A percentile compares a stretch with the other conserved stretches of the same genome.
phyloP scores from a whole-genome alignment of 371 early-diverging fungal species.

The Conidiobolus coronatus region DNA sequence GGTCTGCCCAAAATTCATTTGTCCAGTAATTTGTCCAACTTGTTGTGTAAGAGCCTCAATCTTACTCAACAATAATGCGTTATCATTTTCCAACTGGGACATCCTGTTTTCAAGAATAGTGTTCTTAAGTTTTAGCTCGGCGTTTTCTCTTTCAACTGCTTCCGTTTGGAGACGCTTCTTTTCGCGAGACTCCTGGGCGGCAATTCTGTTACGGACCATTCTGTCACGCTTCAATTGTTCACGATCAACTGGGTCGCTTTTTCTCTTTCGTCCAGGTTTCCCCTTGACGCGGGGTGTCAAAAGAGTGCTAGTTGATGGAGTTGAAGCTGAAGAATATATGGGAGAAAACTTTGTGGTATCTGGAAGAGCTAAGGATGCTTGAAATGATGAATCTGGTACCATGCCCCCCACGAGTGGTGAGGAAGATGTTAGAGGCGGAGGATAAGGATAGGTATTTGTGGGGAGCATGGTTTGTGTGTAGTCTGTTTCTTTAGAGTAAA shows the following conservation, averaged over 20 bases:
- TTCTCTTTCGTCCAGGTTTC: slow-evolving; percentile 9
- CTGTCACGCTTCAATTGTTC: slow-evolving; percentile 28
- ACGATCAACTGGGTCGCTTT: slow-evolving; percentile 18
- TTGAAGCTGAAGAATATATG: no score
- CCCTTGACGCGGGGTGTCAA: not conserved
- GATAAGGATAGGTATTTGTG: no score
- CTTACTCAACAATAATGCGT: slow-evolving; percentile 24
- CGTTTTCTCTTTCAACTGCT: slow-evolving; percentile 42
- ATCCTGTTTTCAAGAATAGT: slow-evolving; percentile 26
- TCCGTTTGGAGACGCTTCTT: slow-evolving; percentile 58
- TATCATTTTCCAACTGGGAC: slow-evolving; percentile 32
- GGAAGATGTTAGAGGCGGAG: no score
- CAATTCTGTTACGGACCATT: slow-evolving; percentile 63
- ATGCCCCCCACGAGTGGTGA: no score
- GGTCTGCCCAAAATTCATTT: not conserved
- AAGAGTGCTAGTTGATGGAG: no score
- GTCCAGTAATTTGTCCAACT: slow-evolving; percentile 15
- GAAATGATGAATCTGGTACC: no score
- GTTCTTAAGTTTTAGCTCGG: slow-evolving; percentile 34
- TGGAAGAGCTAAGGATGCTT: no score
- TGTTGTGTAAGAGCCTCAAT: slow-evolving; percentile 29
- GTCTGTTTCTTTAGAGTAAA: no score
- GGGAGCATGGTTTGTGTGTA: no score
- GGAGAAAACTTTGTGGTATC: no score
- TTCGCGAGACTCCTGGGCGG: slow-evolving; percentile 75